These are phyloP conservation scores for Leishmania mexicana DNA, from an alignment of 208 protist genomes.

Conservation along the genomic window DNA sequence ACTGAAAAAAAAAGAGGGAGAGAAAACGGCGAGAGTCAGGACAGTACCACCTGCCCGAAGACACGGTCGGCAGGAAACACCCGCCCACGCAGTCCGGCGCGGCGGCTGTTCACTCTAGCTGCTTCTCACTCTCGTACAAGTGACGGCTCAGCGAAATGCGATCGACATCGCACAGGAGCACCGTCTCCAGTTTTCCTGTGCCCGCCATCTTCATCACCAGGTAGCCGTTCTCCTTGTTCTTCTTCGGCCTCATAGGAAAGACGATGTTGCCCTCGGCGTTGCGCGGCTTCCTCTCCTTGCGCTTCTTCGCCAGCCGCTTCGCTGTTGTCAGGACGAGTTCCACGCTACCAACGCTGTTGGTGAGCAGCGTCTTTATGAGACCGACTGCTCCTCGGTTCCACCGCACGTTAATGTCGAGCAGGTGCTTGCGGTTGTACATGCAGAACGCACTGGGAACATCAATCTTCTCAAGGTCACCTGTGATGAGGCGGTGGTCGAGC, in stretches of 20 bases:
- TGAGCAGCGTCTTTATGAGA: slow-evolving; percentile 48
- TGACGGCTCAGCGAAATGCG: slow-evolving; percentile 70
- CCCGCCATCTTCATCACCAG: slow-evolving; percentile 71
- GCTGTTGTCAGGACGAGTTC: slow-evolving; percentile 63
- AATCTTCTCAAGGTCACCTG: slow-evolving; percentile 69
- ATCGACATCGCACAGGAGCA: slow-evolving; percentile 62
- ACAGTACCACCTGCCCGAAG: no score
- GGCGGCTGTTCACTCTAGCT: slow-evolving; percentile 17
- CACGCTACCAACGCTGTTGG: slow-evolving; percentile 51
- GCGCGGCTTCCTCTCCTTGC: slow-evolving; percentile 58
- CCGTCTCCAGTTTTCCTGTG: slow-evolving; percentile 26
- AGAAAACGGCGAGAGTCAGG: neutral
- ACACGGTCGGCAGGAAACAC: neutral
- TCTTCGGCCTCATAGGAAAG: slow-evolving; percentile 50
- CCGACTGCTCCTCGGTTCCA: slow-evolving; percentile 69
- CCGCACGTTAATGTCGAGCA: slow-evolving; percentile 65
- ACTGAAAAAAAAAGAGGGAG: neutral
- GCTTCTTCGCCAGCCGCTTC: slow-evolving; percentile 65
- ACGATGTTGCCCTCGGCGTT: slow-evolving; percentile 59
- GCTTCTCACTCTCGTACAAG: slow-evolving; percentile 57
- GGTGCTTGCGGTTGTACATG: slow-evolving; percentile 68
- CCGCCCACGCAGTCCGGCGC: neutral
- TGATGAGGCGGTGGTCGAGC: slow-evolving; percentile 63
- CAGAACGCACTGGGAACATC: slow-evolving; percentile 49
- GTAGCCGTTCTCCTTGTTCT: slow-evolving; percentile 52